Base-by-base conservation (phyloP, 768 basidiomycete species). In the Pisolithus orientalis region DNA sequence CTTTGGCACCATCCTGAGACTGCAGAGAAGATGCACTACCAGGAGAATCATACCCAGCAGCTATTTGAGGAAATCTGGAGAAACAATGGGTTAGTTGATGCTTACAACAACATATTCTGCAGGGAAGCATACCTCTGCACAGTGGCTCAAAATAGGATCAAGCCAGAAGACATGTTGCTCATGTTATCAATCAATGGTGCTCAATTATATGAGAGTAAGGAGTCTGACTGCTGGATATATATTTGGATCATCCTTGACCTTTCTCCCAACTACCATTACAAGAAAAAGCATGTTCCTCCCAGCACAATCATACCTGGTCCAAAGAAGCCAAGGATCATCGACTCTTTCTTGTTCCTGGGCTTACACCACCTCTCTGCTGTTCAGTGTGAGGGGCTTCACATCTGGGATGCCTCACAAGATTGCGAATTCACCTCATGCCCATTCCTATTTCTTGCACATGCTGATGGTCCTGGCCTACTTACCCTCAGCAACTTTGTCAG, bases 161-260 rank as follows among this genome's bases (percentile, higher is more conserved):
- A n/a, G 1, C 4, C 10, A 3, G 37, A 56, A 6, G 72, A 74
- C 50, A 65, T 62, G 7, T 39, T 71, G 8, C 57, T 75, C 8
- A 58, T 72, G 52, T 51, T 68, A 4, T 74, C 72, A 0, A 60
- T 72, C 9, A 70, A 76, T 49, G 72, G 73, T 4, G 65, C 70
- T 0, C 72, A 76, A 55, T 67, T 76, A 3, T 49, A 27, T 29
- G 37, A 38, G 25, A 60, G 60, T 55, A 75, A 74, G 54, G 40
- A 11, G 3, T 74, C 72, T 2, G 14, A 48, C 31, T 48, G 47
- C 25, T 49, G 38, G 48, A 40, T 49, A 8, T 48, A 39, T 29
- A 72, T 75, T 16, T 72, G 70, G 72, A 54, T 75, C 7, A 46
- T 76, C 3, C 29, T 72, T 0, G 66, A 53, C 7, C 39, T 40